These are phyloP conservation scores for Trametes hirsuta DNA, from an alignment of 1,284 basidiomycete species.

Conservation along the genomic window DNA sequence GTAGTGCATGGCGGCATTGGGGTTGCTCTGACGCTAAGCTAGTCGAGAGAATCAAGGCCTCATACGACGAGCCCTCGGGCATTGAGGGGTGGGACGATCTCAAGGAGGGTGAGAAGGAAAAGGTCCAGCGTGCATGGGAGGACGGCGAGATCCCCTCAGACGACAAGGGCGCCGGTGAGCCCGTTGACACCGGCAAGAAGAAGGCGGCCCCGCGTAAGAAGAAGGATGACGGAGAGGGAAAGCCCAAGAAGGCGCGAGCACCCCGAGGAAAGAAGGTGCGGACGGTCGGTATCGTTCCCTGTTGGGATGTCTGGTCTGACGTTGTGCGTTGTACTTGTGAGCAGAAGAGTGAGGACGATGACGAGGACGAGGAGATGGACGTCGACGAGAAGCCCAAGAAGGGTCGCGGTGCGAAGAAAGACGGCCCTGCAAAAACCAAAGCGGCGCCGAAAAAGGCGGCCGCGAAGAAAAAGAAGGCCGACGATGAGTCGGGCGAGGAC, in stretches of 20 bases:
- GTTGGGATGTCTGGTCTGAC: background rate
- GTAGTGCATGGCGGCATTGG: conserved; percentile 79
- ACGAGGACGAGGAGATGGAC: conserved; percentile 33
- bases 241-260: conserved; percentile 39
- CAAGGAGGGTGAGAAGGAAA: conserved; percentile 64
- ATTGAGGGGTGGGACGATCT: conserved; percentile 74
- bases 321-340: background rate
- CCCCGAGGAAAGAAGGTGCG: conserved; percentile 39
- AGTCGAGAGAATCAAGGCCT: conserved; percentile 69
- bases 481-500: conserved; percentile 40
- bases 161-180: conserved; percentile 49
- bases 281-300: background rate
- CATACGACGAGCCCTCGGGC: conserved; percentile 58
- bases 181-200: conserved; percentile 35
- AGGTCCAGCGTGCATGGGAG: conserved; percentile 70
- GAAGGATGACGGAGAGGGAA: conserved; percentile 41
- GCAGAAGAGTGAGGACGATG: conserved; percentile 30
- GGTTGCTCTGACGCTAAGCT: conserved; percentile 74
- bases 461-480: conserved; percentile 39
- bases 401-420: conserved; percentile 33
- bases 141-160: conserved; percentile 77
- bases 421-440: conserved; percentile 35
- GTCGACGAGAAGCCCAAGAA: conserved; percentile 47
- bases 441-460: conserved; percentile 36
- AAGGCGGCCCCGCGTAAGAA: conserved; percentile 37